These are phyloP conservation scores for Exophiala alcalophila DNA, from an alignment of 2,329 filamentous ascomycete genomes.

Conservation along the genomic window DNA sequence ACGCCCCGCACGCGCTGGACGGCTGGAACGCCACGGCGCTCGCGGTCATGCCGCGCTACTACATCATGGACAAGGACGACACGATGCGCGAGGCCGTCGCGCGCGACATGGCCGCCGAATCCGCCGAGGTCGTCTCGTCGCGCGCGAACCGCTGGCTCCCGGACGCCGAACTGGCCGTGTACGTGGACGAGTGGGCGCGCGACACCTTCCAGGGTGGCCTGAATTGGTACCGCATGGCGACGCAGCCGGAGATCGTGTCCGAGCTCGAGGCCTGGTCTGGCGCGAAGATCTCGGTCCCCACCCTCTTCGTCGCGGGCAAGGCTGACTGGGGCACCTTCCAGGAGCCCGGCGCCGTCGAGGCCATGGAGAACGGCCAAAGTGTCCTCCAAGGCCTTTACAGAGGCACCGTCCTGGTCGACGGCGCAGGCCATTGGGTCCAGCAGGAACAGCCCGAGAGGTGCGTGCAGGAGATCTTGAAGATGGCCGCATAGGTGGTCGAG, in stretches of 20 bases:
- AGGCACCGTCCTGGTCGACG: constrained; percentile 52
- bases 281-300: constrained; percentile 59
- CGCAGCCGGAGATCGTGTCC: constrained; percentile 46
- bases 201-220: constrained; percentile 64
- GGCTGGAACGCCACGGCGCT: constrained; percentile 58
- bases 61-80: constrained; percentile 59
- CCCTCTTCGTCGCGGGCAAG: constrained; percentile 59
- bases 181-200: constrained; percentile 58
- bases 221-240: constrained; percentile 65
- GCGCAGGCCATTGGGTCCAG: constrained; percentile 68
- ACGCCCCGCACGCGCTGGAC: constrained; percentile 53
- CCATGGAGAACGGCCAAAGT: constrained; percentile 52
- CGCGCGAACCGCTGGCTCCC: constrained; percentile 51
- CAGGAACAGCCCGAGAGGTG: constrained; percentile 62
- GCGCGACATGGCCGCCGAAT: constrained; percentile 54
- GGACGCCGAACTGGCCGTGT: constrained; percentile 57
- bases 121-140: constrained; percentile 32
- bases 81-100: constrained; percentile 60
- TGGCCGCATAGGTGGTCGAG: constrained; percentile 34
- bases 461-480: constrained; percentile 46
- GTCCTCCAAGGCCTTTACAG: constrained; percentile 56
- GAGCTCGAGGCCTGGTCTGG: constrained; percentile 61
- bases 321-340: constrained; percentile 68
- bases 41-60: constrained; percentile 63
- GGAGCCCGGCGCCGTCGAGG: constrained; percentile 61